Conservation (phyloP, 2,329 filamentous ascomycete genomes). For the Sphaerulina vaccinii region DNA sequence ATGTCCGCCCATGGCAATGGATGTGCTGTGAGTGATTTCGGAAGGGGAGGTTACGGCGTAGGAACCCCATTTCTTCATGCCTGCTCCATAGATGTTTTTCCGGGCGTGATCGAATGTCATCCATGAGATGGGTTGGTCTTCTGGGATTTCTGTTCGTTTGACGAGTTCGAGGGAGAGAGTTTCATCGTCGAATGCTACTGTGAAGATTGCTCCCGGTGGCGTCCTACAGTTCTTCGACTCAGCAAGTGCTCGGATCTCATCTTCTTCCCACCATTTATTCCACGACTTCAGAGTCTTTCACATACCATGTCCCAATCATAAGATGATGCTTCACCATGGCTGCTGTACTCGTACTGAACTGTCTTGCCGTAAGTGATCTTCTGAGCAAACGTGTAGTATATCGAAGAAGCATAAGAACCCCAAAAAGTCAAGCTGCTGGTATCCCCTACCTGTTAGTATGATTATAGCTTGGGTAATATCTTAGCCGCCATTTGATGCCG, state of each 20-base stretch:
- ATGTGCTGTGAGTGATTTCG: conserved; percentile 71
- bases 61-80: conserved; percentile 92
- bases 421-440: neutral
- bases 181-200: conserved; percentile 83
- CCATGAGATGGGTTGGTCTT: conserved; percentile 88
- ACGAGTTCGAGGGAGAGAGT: conserved; percentile 70
- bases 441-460: neutral
- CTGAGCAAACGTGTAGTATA: neutral
- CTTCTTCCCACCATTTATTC: neutral
- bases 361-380: neutral
- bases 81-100: conserved; percentile 83
- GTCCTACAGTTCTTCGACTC: conserved; percentile 47
- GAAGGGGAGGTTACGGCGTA: conserved; percentile 73
- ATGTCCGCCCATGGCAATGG: conserved; percentile 73
- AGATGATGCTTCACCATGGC: conserved; percentile 77
- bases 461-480: conserved; percentile 15
- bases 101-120: conserved; percentile 84
- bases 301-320: conserved; percentile 81
- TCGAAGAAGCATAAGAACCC: conserved; percentile 3
- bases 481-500: conserved; percentile 17
- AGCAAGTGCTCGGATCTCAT: neutral
- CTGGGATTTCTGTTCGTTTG: conserved; percentile 76
- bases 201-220: conserved; percentile 84
- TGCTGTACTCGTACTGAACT: conserved; percentile 11
- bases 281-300: conserved; percentile 4